Percentiles rank a stretch among this genome's conserved stretches.
Conservation (phyloP, 176 grass and related monocot genomes). For the Phyllostachys edulis region DNA sequence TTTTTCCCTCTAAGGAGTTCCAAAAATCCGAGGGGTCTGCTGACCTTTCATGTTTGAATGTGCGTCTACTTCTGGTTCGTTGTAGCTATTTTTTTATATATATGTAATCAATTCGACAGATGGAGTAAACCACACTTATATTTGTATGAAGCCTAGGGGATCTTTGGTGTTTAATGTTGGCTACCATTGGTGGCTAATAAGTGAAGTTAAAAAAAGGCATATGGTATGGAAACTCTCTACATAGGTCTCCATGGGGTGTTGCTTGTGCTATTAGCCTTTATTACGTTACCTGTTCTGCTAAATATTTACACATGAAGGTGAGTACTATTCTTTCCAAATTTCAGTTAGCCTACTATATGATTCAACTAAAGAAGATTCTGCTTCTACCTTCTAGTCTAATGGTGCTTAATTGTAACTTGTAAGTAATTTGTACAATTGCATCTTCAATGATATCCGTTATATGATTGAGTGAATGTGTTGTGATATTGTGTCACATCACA, state of each 20-base stretch:
- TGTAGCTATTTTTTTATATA: constrained; percentile 10
- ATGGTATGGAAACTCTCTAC: background rate
- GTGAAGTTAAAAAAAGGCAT: background rate
- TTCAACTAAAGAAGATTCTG: background rate
- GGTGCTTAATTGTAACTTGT: background rate
- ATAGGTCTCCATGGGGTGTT: background rate
- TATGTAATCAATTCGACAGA: background rate
- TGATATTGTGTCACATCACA: background rate
- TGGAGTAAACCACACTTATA: background rate
- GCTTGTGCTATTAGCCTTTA: background rate
- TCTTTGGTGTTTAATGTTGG: background rate
- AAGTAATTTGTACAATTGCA: background rate
- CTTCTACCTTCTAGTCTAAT: background rate
- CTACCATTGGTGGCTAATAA: background rate
- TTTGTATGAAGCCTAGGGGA: background rate
- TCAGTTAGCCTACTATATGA: background rate
- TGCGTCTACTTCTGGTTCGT: background rate
- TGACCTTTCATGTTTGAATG: background rate
- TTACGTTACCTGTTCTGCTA: background rate
- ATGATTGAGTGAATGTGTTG: background rate
- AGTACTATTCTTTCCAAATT: background rate
- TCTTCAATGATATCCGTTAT: background rate
- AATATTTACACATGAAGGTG: background rate
- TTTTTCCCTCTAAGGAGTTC: background rate
- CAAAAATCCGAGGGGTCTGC: background rate